phyloP scores from a whole-genome alignment of 1,284 basidiomycete species.

The Moesziomyces parantarcticus region DNA sequence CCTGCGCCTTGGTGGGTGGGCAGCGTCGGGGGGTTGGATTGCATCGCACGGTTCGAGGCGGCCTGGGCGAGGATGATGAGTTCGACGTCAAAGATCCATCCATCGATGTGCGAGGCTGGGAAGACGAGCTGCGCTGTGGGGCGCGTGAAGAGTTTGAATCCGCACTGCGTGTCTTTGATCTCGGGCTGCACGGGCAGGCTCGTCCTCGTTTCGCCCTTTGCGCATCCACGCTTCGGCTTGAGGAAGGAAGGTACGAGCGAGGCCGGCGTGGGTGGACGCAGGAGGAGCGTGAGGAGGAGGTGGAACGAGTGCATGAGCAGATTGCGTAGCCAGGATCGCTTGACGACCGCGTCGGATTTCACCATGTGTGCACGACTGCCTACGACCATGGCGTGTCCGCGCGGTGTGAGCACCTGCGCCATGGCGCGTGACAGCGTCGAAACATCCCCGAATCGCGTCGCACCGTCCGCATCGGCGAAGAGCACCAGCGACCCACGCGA shows the following conservation, averaged over 20 bases:
- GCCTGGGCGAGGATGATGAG: constrained; percentile 81
- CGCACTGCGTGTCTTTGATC: constrained; percentile 93
- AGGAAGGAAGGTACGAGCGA: too few species aligned
- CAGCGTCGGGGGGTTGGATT: background rate
- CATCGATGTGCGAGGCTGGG: constrained; percentile 70
- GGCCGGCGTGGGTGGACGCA: constrained; percentile 52
- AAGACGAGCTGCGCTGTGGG: constrained; percentile 82
- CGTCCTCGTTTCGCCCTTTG: background rate
- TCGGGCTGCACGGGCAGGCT: constrained; percentile 74
- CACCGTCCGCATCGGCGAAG: constrained; percentile 94
- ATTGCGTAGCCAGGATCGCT: constrained; percentile 86
- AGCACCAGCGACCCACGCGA: constrained; percentile 81
- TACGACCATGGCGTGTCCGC: constrained; percentile 76
- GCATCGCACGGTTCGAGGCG: constrained; percentile 23
- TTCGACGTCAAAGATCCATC: constrained; percentile 95
- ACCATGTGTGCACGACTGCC: constrained; percentile 92
- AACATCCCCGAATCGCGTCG: constrained; percentile 84
- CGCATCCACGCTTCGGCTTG: background rate
- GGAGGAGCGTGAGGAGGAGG: constrained; percentile 65
- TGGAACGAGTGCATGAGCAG: constrained; percentile 92
- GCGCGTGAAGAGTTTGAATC: constrained; percentile 87
- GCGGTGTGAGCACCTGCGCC: constrained; percentile 52
- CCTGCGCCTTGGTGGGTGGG: constrained; percentile 2
- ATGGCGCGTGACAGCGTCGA: constrained; percentile 79
- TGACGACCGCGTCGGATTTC: constrained; percentile 90